Evolutionary conservation across 352 stramenopile genomes (phyloP).

Genomic region (Lagenidium sp.): DNA sequence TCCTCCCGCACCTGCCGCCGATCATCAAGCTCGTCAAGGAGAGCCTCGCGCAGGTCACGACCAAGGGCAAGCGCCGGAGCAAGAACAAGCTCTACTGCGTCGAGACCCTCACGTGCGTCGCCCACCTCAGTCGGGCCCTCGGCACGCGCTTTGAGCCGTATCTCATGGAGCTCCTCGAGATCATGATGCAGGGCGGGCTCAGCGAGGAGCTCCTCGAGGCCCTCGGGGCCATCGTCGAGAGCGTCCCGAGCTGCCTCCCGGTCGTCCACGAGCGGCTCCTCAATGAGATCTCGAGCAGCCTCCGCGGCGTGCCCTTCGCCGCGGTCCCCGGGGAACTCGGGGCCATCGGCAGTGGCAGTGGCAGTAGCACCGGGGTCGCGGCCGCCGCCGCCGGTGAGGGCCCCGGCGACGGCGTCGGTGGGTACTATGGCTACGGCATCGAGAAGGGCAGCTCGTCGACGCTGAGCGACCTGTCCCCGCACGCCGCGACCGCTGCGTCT

Average conservation of each 20-base stretch:
- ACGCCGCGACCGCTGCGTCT: too few relatives aligned
- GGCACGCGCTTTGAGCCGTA: slow-evolving; percentile 58
- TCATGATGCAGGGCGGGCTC: slow-evolving; percentile 87
- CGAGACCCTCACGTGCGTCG: slow-evolving; percentile 75
- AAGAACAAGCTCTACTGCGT: slow-evolving; percentile 79
- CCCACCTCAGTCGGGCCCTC: slow-evolving; percentile 58
- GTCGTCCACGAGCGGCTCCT: slow-evolving; percentile 93
- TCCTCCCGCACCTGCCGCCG: slow-evolving; percentile 72
- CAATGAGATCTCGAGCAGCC: slow-evolving; percentile 93
- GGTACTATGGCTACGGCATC: slow-evolving; percentile 9
- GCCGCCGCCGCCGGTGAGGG: too few relatives aligned
- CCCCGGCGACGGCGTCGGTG: too few relatives aligned
- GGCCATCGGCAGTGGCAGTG: slow-evolving; percentile 1
- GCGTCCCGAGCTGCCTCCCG: slow-evolving; percentile 82
- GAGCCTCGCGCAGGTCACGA: slow-evolving; percentile 39
- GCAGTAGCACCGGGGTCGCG: too few relatives aligned
- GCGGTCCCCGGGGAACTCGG: slow-evolving; percentile 11
- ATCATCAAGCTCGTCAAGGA: slow-evolving; percentile 79
- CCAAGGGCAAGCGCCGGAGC: slow-evolving; percentile 27
- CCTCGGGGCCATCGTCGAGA: slow-evolving; percentile 85
- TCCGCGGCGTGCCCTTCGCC: slow-evolving; percentile 81
- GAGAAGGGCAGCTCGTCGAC: too few relatives aligned
- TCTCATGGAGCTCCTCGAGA: slow-evolving; percentile 68
- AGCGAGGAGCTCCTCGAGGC: slow-evolving; percentile 92
- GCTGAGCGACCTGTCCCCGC: too few relatives aligned